A percentile compares a stretch with the other conserved stretches of the same genome.
Evolutionary conservation across 2,329 filamentous ascomycete genomes (phyloP).

Genomic region (Bipolaris sorokiniana): DNA sequence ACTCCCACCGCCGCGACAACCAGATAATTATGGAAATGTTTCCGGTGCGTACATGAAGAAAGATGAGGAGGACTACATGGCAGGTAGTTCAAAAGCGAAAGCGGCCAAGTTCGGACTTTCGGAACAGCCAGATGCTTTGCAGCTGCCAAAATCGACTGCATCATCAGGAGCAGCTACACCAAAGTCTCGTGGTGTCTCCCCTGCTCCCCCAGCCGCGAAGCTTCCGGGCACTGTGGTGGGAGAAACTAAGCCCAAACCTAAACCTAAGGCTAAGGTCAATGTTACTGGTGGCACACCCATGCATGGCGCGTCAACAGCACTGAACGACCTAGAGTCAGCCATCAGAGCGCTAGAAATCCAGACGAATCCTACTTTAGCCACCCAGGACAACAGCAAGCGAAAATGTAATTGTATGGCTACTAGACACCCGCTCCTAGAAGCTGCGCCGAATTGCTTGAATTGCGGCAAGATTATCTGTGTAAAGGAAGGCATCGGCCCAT

Average conservation of each 20-base stretch:
- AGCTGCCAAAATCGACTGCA: slow-evolving; percentile 34
- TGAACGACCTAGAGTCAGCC: slow-evolving; percentile 73
- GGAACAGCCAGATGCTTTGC: slow-evolving; percentile 57
- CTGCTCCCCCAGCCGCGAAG: slow-evolving; percentile 57
- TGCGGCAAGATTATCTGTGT: slow-evolving; percentile 97
- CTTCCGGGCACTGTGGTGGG: slow-evolving; percentile 79
- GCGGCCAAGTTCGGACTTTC: slow-evolving; percentile 56
- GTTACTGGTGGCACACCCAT: slow-evolving; percentile 80
- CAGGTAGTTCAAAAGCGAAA: slow-evolving; percentile 49
- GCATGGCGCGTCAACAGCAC: slow-evolving; percentile 77
- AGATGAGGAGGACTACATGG: slow-evolving; percentile 75
- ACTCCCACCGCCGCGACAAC: slow-evolving; percentile 51
- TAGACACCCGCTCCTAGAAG: slow-evolving; percentile 84
- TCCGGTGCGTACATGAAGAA: slow-evolving; percentile 79
- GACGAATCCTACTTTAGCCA: slow-evolving; percentile 76
- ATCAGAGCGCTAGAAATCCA: slow-evolving; percentile 90
- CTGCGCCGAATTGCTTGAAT: slow-evolving; percentile 87
- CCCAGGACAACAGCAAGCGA: slow-evolving; percentile 62
- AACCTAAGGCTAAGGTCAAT: slow-evolving; percentile 68
- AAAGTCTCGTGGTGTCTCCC: slow-evolving; percentile 48
- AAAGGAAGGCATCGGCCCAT: slow-evolving; percentile 91
- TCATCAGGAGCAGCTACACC: slow-evolving; percentile 43
- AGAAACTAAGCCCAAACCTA: slow-evolving; percentile 64
- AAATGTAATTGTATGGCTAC: slow-evolving; percentile 88
- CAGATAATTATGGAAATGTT: slow-evolving; percentile 67